Conservation (phyloP, 306 rosid species). For the Pterocarpus macrocarpus region DNA sequence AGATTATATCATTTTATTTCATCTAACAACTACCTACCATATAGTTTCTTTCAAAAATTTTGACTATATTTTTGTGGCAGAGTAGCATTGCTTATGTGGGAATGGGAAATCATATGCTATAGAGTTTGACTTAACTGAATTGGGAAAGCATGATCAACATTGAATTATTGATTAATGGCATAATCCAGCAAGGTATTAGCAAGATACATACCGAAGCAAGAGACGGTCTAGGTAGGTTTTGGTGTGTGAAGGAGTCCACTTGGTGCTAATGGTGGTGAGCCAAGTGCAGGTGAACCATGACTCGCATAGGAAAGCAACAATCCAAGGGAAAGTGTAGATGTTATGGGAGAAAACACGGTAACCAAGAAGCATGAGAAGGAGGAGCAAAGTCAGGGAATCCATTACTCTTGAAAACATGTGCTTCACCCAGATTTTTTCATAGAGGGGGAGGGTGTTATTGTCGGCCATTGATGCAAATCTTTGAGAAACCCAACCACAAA, state of each 20-base stretch:
- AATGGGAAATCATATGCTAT: no score
- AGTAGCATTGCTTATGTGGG: no score
- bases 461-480: not conserved
- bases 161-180: not conserved
- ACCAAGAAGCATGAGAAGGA: conserved; percentile 53
- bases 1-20: no score
- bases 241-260: conserved; percentile 62
- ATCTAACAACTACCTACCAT: no score
- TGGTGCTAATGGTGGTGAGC: conserved; percentile 47
- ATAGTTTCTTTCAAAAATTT: no score
- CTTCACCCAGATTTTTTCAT: conserved; percentile 47
- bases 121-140: no score
- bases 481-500: no score
- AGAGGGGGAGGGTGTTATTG: conserved; percentile 41
- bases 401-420: conserved; percentile 45
- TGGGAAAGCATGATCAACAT: not conserved
- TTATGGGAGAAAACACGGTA: conserved; percentile 46
- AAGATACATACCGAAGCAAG: conserved; percentile 47
- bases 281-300: conserved; percentile 66
- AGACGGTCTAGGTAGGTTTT: conserved; percentile 60
- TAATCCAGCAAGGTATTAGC: not conserved
- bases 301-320: conserved; percentile 72
- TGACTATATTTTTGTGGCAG: no score
- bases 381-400: conserved; percentile 50
- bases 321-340: conserved; percentile 52